Evolutionary conservation across 108 stramenopile genomes (phyloP), one percentile per base, ranked within the genome.

Genomic region (Nitzschia putrida): DNA sequence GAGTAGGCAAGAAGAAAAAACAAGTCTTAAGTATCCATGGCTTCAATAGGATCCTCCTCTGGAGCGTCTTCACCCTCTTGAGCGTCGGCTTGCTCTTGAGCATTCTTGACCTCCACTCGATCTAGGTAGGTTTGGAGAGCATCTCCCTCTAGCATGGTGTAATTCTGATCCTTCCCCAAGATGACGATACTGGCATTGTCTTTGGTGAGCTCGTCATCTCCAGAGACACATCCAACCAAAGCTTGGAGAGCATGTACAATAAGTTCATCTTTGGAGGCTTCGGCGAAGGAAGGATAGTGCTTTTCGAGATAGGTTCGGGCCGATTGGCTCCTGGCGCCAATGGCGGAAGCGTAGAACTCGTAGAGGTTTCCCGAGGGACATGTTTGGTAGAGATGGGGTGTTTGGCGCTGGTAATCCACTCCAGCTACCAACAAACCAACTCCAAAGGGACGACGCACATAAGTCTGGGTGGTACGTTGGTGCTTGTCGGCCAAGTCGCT

Each of bases 251-350:
- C 97, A 82, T 98, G 97, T 75, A 98, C 89, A 71, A 98, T 95
- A 69, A 99, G 78, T 13, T 96, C 95, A 58, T 98, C 97, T 68
- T 53, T 69, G 22, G 53, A 51, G 45, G 75, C 59, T 9, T 83
- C 76, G 29, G 69, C 63, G 60, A 93, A 93, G 10, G 53, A 65
- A 22, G 95, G 89, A 67, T 79, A 80, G 71, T 93, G 89, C 64
- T 98, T 98, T 78, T 99, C 99, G 64, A 99, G 82, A 77, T 99
- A 99, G 8, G 99, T 98, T 74, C 95, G 83, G 18, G 96, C 97
- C 23, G 87, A 82, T 82, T 99, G 99, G 43, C 85, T 80, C 25
- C 99, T 72, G 0, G 99, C 95, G 8, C 99, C 99, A 81, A 99
- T 97, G 64, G 97, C 97, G 47, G 80, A 80, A 47, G 97, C 98